A percentile compares a stretch with the other conserved stretches of the same genome.
These are phyloP conservation scores for Apiotrichum mycotoxinovorans DNA, from an alignment of 1,284 basidiomycete species.

Conservation along the genomic window DNA sequence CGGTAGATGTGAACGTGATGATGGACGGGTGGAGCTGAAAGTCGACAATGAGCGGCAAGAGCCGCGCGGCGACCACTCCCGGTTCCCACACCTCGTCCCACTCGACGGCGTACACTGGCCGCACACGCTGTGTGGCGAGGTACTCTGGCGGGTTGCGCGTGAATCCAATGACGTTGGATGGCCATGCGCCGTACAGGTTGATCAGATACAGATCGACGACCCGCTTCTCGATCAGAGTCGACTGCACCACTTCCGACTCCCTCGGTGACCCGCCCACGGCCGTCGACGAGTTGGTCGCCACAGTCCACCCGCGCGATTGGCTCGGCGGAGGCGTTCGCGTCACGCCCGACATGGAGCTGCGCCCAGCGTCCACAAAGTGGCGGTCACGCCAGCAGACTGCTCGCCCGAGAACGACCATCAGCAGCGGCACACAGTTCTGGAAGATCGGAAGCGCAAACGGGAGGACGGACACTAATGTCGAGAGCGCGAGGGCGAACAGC, in stretches of 20 bases:
- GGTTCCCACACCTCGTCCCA: conserved; percentile 41
- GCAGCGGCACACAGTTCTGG: conserved; percentile 33
- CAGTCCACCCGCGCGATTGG: conserved; percentile 22
- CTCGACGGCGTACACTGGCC: conserved; percentile 33
- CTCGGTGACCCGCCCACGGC: neutral
- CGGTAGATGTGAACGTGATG: conserved; percentile 38
- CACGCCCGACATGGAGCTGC: conserved; percentile 17
- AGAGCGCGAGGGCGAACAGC: conserved; percentile 37
- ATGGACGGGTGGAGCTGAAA: conserved; percentile 43
- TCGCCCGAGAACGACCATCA: conserved; percentile 41
- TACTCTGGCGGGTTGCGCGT: conserved; percentile 39
- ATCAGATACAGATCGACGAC: conserved; percentile 36
- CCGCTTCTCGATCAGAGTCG: conserved; percentile 17
- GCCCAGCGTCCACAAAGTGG: conserved; percentile 33
- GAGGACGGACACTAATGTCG: conserved; percentile 30
- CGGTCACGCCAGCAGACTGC: conserved; percentile 44
- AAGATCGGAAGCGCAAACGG: conserved; percentile 35
- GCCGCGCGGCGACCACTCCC: conserved; percentile 29
- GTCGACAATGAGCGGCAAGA: conserved; percentile 36
- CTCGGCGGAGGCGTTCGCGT: conserved; percentile 33
- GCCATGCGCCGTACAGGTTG: conserved; percentile 42
- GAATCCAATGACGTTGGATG: conserved; percentile 46
- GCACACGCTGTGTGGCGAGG: conserved; percentile 30
- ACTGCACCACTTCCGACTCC: neutral
- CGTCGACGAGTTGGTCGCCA: conserved; percentile 16